Evolutionary conservation across 202 grass and related monocot species (phyloP).

Genomic region (Schoenoplectus tabernaemontani): DNA sequence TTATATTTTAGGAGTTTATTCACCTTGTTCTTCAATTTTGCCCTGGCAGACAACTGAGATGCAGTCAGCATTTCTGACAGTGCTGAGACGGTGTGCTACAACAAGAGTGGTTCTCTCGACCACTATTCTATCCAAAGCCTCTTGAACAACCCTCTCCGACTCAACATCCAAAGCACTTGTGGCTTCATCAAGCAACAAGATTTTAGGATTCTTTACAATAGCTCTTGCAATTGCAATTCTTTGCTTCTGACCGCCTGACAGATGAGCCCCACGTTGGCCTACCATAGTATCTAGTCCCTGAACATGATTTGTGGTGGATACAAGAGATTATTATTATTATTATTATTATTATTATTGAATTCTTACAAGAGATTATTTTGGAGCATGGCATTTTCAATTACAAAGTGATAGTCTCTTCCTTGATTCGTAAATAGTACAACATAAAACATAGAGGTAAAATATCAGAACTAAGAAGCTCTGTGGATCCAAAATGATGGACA

Average conservation of each 20-base stretch:
- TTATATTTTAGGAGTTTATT: background rate
- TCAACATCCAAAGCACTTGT: conserved; percentile 88
- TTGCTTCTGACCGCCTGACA: conserved; percentile 92
- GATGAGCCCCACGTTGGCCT: conserved; percentile 72
- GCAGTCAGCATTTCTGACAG: conserved; percentile 62
- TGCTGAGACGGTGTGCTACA: conserved; percentile 83
- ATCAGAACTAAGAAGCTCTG: background rate
- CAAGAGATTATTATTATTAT: too few species aligned
- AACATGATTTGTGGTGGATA: background rate
- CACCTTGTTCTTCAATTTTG: conserved; percentile 90
- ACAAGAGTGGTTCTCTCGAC: conserved; percentile 62
- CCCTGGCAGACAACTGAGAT: conserved; percentile 74
- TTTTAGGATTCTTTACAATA: conserved; percentile 85
- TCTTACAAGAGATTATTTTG: background rate
- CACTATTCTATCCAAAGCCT: conserved; percentile 83
- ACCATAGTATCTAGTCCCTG: conserved; percentile 85
- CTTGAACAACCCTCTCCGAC: conserved; percentile 88
- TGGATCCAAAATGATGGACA: background rate
- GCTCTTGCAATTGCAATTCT: conserved; percentile 91
- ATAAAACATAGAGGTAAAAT: background rate
- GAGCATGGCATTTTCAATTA: background rate
- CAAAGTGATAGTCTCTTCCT: background rate
- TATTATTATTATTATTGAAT: too few species aligned
- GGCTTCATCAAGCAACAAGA: conserved; percentile 89
- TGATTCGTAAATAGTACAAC: background rate